Evolutionary conservation across 2,329 filamentous ascomycete species (phyloP).

Genomic region (Hysterium pulicare): DNA sequence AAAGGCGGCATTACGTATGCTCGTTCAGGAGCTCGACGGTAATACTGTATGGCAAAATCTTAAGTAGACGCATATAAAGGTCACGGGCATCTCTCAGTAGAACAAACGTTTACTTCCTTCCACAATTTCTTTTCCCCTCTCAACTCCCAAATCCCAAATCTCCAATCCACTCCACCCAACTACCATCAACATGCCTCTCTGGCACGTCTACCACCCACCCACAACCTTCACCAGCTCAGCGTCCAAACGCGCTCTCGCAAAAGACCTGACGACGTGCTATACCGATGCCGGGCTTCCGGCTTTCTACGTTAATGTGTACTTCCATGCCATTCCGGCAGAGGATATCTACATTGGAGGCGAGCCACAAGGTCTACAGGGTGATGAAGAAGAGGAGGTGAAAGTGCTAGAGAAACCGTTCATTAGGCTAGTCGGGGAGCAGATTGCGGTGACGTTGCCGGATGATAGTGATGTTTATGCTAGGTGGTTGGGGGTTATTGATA

Average conservation of each 20-base stretch:
- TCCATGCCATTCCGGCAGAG: slow-evolving; percentile 23
- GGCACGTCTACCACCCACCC: slow-evolving; percentile 38
- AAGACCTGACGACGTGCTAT: slow-evolving; percentile 41
- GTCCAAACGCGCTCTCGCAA: slow-evolving; percentile 28
- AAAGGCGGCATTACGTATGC: too few species aligned
- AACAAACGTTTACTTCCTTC: too few species aligned
- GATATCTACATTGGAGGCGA: slow-evolving; percentile 29
- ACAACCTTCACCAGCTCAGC: slow-evolving; percentile 29
- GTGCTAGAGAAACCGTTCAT: slow-evolving; percentile 29
- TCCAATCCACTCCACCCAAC: too few species aligned
- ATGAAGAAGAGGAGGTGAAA: neutral
- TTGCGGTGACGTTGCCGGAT: slow-evolving; percentile 21
- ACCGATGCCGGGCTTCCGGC: slow-evolving; percentile 32
- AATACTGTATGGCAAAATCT: too few species aligned
- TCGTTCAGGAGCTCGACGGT: too few species aligned
- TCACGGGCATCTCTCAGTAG: too few species aligned
- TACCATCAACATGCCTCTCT: slow-evolving; percentile 38
- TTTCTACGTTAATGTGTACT: slow-evolving; percentile 43
- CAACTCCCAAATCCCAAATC: too few species aligned
- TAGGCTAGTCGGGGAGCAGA: slow-evolving; percentile 29
- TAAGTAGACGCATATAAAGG: too few species aligned
- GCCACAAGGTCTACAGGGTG: slow-evolving; percentile 1
- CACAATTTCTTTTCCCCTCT: too few species aligned
- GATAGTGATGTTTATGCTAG: slow-evolving; percentile 10
- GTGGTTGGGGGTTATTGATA: neutral